These are phyloP conservation scores for Kewa caespitosa DNA, from an alignment of 179 eudicot species.

Conservation along the genomic window DNA sequence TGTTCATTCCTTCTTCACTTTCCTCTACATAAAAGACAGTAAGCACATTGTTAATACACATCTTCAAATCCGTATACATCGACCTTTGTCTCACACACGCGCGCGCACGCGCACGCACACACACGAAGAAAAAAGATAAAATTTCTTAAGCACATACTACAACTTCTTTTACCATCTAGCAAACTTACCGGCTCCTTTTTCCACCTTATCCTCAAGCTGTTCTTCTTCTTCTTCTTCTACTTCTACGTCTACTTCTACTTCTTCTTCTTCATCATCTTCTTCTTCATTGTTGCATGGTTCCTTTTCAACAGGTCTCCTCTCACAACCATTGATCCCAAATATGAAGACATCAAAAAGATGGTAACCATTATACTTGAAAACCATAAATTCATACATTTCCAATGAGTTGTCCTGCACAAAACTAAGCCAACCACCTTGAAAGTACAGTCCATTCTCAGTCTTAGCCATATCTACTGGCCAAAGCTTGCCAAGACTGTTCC, in stretches of 20 bases:
- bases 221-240: neutral
- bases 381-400: conserved; percentile 11
- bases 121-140: neutral
- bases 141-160: no score
- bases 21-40: neutral
- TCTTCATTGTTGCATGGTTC: neutral
- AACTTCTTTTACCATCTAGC: no score
- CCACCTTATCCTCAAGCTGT: neutral
- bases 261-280: neutral
- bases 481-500: neutral
- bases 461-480: conserved; percentile 20
- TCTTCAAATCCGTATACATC: neutral
- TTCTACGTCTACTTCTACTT: neutral
- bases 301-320: neutral
- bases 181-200: neutral
- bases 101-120: no score
- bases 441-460: neutral
- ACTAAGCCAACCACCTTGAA: conserved; percentile 18
- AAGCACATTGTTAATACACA: neutral
- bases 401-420: conserved; percentile 18
- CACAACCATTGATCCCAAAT: conserved; percentile 14
- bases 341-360: conserved; percentile 16
- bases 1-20: neutral
- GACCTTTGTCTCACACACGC: no score
- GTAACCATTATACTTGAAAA: conserved; percentile 13